Percentiles rank a stretch among this genome's conserved stretches.
These are phyloP conservation scores for Cucurbita ficifolia DNA, from an alignment of 306 rosid species.

Conservation along the genomic window DNA sequence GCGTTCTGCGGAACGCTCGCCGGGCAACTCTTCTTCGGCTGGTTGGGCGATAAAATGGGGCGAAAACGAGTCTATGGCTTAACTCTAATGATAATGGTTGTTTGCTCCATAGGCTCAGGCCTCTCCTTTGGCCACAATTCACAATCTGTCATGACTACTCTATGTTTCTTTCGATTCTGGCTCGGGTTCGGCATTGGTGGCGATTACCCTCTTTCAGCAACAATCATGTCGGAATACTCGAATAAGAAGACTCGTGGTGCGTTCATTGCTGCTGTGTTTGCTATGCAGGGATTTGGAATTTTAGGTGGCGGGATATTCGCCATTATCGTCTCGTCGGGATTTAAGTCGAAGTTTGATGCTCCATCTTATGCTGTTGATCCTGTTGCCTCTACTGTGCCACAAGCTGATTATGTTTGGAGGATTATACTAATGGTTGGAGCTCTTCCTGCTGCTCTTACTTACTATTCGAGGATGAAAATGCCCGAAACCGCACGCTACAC, in stretches of 20 bases:
- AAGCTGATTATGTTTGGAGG: constrained; percentile 62
- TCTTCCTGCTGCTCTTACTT: constrained; percentile 50
- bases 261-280: constrained; percentile 66
- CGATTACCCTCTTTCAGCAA: constrained; percentile 70
- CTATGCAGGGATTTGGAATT: constrained; percentile 81
- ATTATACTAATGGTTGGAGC: constrained; percentile 59
- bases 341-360: constrained; percentile 26
- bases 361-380: constrained; percentile 30
- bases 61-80: constrained; percentile 57
- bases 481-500: constrained; percentile 76
- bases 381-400: constrained; percentile 34
- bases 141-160: constrained; percentile 46
- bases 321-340: constrained; percentile 20
- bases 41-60: constrained; percentile 72
- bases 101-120: constrained; percentile 55
- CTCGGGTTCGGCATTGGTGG: constrained; percentile 79
- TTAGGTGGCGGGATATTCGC: constrained; percentile 56
- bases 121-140: constrained; percentile 45
- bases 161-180: constrained; percentile 69
- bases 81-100: constrained; percentile 54
- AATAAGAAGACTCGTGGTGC: constrained; percentile 72
- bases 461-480: constrained; percentile 54
- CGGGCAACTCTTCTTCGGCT: constrained; percentile 76
- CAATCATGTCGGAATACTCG: constrained; percentile 70
- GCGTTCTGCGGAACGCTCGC: constrained; percentile 54